These are phyloP conservation scores for Skeletonema marinoi DNA, from an alignment of 108 stramenopile species.

Conservation along the genomic window DNA sequence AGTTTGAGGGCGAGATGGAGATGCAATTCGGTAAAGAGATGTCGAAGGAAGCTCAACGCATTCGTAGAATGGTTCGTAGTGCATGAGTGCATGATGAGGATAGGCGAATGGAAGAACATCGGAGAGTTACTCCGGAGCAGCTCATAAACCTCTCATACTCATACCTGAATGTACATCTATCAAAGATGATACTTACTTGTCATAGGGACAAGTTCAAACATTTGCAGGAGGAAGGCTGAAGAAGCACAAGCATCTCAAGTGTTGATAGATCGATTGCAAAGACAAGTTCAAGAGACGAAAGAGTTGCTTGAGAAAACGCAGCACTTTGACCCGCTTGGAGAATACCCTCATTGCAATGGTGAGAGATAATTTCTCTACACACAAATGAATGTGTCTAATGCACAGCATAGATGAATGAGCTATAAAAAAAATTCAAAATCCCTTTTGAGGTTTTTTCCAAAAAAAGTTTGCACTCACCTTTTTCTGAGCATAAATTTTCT, in stretches of 20 bases:
- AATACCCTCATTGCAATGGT: conserved; percentile 1
- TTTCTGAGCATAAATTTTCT: background rate
- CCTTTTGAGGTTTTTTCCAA: too few relatives aligned
- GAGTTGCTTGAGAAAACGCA: background rate
- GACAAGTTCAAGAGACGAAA: background rate
- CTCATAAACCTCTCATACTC: too few relatives aligned
- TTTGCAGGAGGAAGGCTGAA: conserved; percentile 6
- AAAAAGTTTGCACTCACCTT: too few relatives aligned
- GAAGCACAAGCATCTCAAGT: background rate
- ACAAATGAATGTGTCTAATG: background rate
- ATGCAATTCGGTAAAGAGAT: too few relatives aligned
- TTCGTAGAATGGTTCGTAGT: too few relatives aligned
- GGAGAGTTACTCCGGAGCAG: too few relatives aligned
- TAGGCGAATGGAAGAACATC: too few relatives aligned
- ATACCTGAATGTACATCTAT: too few relatives aligned
- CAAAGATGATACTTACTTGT: background rate
- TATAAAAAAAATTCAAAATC: too few relatives aligned
- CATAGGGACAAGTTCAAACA: background rate
- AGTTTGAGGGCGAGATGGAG: too few relatives aligned
- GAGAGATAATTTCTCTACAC: conserved; percentile 1
- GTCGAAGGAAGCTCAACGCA: too few relatives aligned
- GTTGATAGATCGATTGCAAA: background rate
- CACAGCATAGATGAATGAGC: background rate
- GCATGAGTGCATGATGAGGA: too few relatives aligned
- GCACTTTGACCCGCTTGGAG: conserved; percentile 4